Conservation (phyloP, 306 rosid species). For the Malus asiatica region DNA sequence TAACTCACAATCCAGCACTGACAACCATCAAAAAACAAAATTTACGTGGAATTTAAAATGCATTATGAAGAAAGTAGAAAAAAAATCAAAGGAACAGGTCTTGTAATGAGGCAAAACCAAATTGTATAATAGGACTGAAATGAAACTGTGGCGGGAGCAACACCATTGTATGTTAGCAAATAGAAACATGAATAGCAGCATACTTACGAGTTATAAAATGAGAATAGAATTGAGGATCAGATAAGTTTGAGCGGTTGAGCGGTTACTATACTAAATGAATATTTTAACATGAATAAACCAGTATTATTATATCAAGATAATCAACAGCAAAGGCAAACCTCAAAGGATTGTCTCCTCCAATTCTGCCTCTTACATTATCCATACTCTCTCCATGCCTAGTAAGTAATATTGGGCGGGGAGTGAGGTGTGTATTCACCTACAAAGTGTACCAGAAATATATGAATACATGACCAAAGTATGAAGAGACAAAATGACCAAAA, state of each 20-base stretch:
- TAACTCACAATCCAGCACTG: conserved; percentile 6
- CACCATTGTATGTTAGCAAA: not conserved
- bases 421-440: conserved; percentile 96
- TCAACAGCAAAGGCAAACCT: conserved; percentile 41
- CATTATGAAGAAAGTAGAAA: not conserved
- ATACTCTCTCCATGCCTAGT: conserved; percentile 97
- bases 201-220: not conserved
- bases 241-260: not conserved
- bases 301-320: not conserved
- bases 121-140: not conserved
- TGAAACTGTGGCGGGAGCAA: not conserved
- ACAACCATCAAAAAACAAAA: not conserved
- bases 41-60: not conserved
- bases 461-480: not conserved
- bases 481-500: not conserved
- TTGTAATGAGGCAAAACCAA: not conserved
- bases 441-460: not conserved
- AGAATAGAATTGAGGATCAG: not conserved
- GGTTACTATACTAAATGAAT: not conserved
- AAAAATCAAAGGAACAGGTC: not conserved
- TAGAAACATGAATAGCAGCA: not conserved
- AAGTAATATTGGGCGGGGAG: conserved; percentile 96
- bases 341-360: conserved; percentile 82
- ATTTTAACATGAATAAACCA: not conserved
- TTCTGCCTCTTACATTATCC: conserved; percentile 94